Percentiles rank a stretch among this genome's conserved stretches.
Evolutionary conservation across 495 filamentous ascomycete genomes (phyloP).

Genomic region (Articulospora tetracladia): DNA sequence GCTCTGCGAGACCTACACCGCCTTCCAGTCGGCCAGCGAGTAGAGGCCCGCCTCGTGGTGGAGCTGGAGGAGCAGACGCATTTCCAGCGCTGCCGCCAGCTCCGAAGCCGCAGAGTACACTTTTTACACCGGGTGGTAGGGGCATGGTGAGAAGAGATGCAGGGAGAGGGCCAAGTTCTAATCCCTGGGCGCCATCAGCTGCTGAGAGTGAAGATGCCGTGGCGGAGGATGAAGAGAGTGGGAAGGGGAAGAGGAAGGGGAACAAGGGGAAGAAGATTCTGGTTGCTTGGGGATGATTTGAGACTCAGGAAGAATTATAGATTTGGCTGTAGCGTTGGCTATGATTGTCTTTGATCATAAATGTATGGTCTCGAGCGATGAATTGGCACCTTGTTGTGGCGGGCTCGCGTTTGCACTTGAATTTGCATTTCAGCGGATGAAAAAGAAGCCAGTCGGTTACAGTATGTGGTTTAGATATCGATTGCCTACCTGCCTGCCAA

Average conservation of each 20-base stretch:
- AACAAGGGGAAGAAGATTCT: conserved; percentile 82
- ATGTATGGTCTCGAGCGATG: no score
- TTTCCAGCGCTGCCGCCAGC: conserved; percentile 83
- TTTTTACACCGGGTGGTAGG: conserved; percentile 73
- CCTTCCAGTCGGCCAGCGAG: conserved; percentile 23
- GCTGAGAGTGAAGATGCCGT: conserved; percentile 21
- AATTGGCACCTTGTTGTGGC: no score
- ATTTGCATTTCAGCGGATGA: no score
- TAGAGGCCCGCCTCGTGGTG: conserved; percentile 26
- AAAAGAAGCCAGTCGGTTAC: no score
- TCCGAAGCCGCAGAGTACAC: conserved; percentile 71
- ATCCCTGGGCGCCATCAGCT: conserved; percentile 28
- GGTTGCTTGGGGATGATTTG: conserved; percentile 47
- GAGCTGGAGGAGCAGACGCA: conserved; percentile 44
- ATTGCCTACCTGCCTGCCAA: no score
- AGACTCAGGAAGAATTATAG: neutral
- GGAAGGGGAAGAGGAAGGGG: conserved; percentile 63
- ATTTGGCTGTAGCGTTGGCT: neutral
- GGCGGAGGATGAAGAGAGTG: conserved; percentile 30
- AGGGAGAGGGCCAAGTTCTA: conserved; percentile 27
- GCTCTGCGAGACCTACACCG: conserved; percentile 27
- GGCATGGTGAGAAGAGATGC: conserved; percentile 62
- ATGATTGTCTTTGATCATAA: no score
- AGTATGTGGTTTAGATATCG: no score
- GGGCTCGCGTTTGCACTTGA: no score